Evolutionary conservation across 2,329 filamentous ascomycete genomes (phyloP), one percentile per base, ranked within the genome.

Genomic region (Ascochyta lentis): DNA sequence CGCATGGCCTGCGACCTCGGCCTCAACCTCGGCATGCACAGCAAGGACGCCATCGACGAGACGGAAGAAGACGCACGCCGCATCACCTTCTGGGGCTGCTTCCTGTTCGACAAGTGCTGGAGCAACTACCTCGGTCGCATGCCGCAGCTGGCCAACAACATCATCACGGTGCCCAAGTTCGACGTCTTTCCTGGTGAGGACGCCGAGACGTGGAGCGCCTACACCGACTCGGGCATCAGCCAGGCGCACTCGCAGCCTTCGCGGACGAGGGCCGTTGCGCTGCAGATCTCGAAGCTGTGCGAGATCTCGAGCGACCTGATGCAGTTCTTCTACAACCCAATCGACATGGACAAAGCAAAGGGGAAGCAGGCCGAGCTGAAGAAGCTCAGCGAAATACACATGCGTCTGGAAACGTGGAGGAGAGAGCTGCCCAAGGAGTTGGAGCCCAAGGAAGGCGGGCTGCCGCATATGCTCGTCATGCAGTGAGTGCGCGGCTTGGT

Each of bases 31-130:
- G 86, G 86, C 8, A 83, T 91, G 55, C 83, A 84, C 7, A 81
- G 73, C 57, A 76, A 72, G 35, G 82, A 81, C 46, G 76, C 80
- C 26, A 82, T 94, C 62, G 86, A 87, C 58, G 91, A 96, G 54
- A 84, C 90, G 42, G 94, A 97, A 74, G 85, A 96, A 35, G 95
- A 99, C 76, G 93, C 92, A 3, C 84, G 95, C 35, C 84, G 91
- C 49, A 89, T 98, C 38, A 98, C 95, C 0, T 98, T 97, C 70
- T 98, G 95, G 95, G 95, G 95, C 6, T 97, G 93, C 73, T 98
- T 95, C 75, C 78, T 96, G n/a, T 96, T 98, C 73, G 95, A 99
- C 79, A 98, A 97, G 82, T 96, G 92, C 75, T 98, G 94, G 93
- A 96, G 93, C 45, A 98, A 97, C 73, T 98, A 98, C 67, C 84